Base-by-base conservation (phyloP, 345 rosid species). In the Eucalyptus sp. region DNA sequence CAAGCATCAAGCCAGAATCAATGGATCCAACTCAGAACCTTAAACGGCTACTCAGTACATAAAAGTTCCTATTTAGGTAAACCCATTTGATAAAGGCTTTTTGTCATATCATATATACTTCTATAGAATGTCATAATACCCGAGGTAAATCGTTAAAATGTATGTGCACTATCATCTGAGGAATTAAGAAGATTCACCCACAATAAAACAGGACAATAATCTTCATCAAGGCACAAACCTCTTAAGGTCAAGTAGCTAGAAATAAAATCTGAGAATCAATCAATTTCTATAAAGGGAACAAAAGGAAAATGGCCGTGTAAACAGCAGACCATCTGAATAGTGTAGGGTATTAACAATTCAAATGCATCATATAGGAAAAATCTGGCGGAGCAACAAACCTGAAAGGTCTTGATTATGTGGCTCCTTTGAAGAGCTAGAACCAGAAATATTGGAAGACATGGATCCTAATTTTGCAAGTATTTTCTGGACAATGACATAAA, bases 351-450 rank as follows among this genome's bases (percentile, higher is more conserved):
- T 41, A 22, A 76, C 84, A 81, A 13, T 80, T 86, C 44, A n/a
- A 51, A 52, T 79, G 54, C 64, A 11, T 12, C 7, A 37, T 37
- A 68, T 66, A 11, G 43, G 20, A 17, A 37, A 22, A 18, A 80
- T 41, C 90, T 87, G 76, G 54, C 46, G 41, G 84, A 60, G 51
- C 48, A 58, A 93, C 94, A 88, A 92, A 96, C 98, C 98, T 94
- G 97, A 90, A 91, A 86, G 91, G 12, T 92, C 89, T 79, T 89
- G 92, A 91, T 88, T 90, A 18, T 83, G 91, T 88, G 88, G 93
- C 89, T 94, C 95, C 88, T 92, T 93, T 58, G 94, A 89, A 87
- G 96, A 91, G 89, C 91, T 89, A 88, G 92, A 92, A 86, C 91
- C 93, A 10, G 94, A 94, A 71, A 90, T 64, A 89, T 91, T 89